phyloP scores from a whole-genome alignment of 805 yeast genomes.

The Yamadazyma paraphyllophila region DNA sequence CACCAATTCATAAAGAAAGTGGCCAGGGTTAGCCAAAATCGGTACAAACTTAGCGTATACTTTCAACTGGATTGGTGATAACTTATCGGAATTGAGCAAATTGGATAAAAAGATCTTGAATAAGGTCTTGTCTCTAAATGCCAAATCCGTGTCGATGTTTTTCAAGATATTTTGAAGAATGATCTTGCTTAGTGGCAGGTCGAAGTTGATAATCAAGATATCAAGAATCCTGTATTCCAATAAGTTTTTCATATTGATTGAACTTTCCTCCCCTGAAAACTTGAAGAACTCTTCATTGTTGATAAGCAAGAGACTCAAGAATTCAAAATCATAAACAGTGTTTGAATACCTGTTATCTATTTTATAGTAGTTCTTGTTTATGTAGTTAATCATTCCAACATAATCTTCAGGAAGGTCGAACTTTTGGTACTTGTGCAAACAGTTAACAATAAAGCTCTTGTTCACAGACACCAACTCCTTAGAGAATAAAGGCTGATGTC shows the following conservation, averaged over 20 bases:
- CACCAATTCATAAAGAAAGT: conserved; percentile 68
- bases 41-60: conserved; percentile 55
- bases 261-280: conserved; percentile 21
- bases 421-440: conserved; percentile 2
- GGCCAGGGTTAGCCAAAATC: conserved; percentile 66
- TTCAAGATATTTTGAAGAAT: conserved; percentile 46
- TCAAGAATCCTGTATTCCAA: conserved; percentile 57
- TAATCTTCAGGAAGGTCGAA: conserved; percentile 10
- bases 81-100: conserved; percentile 34
- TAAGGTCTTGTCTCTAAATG: conserved; percentile 55
- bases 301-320: conserved; percentile 57
- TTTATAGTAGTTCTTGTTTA: conserved; percentile 16
- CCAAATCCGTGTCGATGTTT: conserved; percentile 33
- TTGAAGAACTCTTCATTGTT: conserved; percentile 64
- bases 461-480: conserved; percentile 51
- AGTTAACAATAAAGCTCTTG: conserved; percentile 46
- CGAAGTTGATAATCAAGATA: conserved; percentile 46
- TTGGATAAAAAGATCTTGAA: conserved; percentile 54
- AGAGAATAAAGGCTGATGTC: conserved; percentile 41
- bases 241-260: conserved; percentile 53
- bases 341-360: conserved; percentile 22
- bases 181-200: conserved; percentile 38
- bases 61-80: conserved; percentile 43
- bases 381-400: conserved; percentile 3
- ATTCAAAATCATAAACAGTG: conserved; percentile 64